These are phyloP conservation scores for Berberis vulgaris DNA, from an alignment of 164 flowering plant species.

Conservation along the genomic window DNA sequence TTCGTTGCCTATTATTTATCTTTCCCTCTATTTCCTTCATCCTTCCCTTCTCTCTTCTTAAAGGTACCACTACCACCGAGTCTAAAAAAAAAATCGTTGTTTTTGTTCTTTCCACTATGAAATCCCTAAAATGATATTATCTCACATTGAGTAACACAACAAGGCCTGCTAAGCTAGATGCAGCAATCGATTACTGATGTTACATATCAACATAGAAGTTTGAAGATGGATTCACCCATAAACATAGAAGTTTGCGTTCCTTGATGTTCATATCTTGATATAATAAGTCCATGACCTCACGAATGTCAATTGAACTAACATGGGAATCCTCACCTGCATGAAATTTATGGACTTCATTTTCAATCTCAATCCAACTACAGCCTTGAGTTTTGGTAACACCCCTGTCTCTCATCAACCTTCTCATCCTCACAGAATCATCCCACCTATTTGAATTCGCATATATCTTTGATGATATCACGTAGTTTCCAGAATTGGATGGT, in stretches of 20 bases:
- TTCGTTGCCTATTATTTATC: too few relatives aligned
- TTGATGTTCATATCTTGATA: neutral
- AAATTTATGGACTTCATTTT: constrained; percentile 1
- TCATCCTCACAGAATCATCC: constrained; percentile 1
- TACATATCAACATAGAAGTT: too few relatives aligned
- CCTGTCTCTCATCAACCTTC: constrained; percentile 1
- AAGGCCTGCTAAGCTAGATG: too few relatives aligned
- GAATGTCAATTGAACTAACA: neutral
- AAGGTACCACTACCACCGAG: too few relatives aligned
- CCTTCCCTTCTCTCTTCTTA: too few relatives aligned
- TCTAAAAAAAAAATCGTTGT: too few relatives aligned
- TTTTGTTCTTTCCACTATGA: too few relatives aligned
- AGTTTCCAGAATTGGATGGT: neutral
- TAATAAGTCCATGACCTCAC: neutral
- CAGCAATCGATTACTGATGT: too few relatives aligned
- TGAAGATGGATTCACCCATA: too few relatives aligned
- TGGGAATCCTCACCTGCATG: neutral
- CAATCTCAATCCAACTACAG: constrained; percentile 7
- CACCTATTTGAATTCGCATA: constrained; percentile 1
- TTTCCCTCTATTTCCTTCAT: too few relatives aligned
- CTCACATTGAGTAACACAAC: too few relatives aligned
- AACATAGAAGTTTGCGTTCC: neutral
- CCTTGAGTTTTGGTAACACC: constrained; percentile 3
- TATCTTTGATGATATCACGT: neutral
- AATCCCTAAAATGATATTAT: too few relatives aligned